These are phyloP conservation scores for Avicennia marina DNA, from an alignment of 257 asterid species.

Conservation along the genomic window DNA sequence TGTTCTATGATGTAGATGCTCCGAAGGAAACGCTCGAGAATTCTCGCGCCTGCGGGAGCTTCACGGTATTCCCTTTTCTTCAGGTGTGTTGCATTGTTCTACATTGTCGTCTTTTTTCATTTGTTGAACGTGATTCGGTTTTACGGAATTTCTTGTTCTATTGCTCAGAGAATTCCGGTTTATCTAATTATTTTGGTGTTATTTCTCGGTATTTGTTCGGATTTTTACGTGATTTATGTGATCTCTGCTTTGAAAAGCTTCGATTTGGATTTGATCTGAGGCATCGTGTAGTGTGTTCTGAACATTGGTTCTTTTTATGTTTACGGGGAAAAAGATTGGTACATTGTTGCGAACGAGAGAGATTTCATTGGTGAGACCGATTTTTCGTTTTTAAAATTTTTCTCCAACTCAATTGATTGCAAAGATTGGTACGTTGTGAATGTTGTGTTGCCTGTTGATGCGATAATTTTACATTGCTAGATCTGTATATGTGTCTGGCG, in stretches of 20 bases:
- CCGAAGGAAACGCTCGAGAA: neutral
- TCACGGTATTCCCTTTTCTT: conserved; percentile 3
- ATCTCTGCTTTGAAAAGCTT: neutral
- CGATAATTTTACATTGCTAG: neutral
- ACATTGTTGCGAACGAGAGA: neutral
- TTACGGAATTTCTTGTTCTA: neutral
- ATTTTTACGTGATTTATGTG: neutral
- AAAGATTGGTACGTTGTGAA: no score
- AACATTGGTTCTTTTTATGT: neutral
- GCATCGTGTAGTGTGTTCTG: neutral
- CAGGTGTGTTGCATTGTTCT: conserved; percentile 19
- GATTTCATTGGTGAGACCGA: no score
- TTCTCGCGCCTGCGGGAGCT: neutral
- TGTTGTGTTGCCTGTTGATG: no score
- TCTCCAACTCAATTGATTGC: no score
- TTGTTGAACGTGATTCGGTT: neutral
- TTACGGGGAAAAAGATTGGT: neutral
- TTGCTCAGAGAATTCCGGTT: neutral
- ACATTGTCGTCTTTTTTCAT: neutral
- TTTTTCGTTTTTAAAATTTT: no score
- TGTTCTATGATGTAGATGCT: neutral
- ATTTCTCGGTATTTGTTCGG: neutral
- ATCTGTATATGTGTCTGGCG: neutral
- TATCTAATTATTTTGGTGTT: neutral
- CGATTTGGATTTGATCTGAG: conserved; percentile 15